A percentile compares a stretch with the other conserved stretches of the same genome.
Conservation (phyloP, 495 filamentous ascomycete species). For the Penicillium maclennaniae region DNA sequence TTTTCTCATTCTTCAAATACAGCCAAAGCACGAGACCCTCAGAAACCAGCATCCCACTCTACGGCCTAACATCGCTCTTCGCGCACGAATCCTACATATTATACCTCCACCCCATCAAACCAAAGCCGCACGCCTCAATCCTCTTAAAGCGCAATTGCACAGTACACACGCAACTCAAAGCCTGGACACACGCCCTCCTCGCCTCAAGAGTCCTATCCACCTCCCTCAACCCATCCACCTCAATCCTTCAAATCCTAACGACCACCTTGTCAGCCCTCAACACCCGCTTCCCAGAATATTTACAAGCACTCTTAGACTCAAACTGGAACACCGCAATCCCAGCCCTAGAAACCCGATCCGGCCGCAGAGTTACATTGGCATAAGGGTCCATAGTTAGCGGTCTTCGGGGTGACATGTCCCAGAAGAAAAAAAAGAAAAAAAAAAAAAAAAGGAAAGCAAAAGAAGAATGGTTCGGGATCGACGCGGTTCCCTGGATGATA, state of each 20-base stretch:
- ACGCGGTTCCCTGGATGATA: neutral
- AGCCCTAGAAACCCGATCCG: conserved; percentile 46
- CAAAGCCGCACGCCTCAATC: conserved; percentile 45
- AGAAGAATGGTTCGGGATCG: neutral
- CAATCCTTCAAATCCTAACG: neutral
- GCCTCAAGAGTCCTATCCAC: conserved; percentile 35
- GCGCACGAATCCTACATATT: conserved; percentile 30
- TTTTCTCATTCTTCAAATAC: conserved; percentile 26
- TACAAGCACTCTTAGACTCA: conserved; percentile 1
- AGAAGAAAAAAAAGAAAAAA: neutral
- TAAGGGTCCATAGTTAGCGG: neutral
- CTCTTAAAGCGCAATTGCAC: conserved; percentile 59
- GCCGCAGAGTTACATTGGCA: neutral
- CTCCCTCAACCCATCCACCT: neutral
- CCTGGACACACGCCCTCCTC: conserved; percentile 71
- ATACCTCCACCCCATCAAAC: conserved; percentile 9
- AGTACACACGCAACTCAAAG: conserved; percentile 53
- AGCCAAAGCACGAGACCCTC: conserved; percentile 2
- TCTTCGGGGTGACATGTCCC: neutral
- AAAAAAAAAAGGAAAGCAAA: neutral
- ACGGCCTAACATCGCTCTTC: conserved; percentile 23
- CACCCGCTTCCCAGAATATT: neutral
- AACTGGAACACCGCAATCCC: conserved; percentile 60
- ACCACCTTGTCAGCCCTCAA: neutral
- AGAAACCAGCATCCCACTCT: conserved; percentile 18